Evolutionary conservation across 2,329 filamentous ascomycete species (phyloP).

Genomic region (Ceratocystis alfenasii): DNA sequence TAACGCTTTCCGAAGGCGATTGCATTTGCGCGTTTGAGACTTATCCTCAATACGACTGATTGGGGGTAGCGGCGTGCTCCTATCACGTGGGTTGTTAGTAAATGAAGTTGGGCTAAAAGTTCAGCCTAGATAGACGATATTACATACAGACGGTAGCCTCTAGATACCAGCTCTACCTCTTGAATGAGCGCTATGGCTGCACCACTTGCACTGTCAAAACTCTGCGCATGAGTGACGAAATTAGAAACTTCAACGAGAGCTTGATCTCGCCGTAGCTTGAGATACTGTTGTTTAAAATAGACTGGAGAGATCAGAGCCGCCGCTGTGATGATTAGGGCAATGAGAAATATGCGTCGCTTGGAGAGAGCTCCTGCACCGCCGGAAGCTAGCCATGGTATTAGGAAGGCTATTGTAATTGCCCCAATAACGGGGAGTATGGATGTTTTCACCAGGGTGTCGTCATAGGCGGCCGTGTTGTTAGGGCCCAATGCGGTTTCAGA

Average conservation of each 20-base stretch:
- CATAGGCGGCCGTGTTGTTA: conserved; percentile 26
- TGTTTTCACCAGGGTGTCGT: conserved; percentile 31
- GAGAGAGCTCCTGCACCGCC: conserved; percentile 37
- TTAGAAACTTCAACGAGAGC: conserved; percentile 55
- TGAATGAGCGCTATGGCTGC: conserved; percentile 74
- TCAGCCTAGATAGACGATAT: not conserved
- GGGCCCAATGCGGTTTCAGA: not conserved
- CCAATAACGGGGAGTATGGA: conserved; percentile 47
- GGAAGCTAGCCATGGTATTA: conserved; percentile 58
- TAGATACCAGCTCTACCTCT: conserved; percentile 88
- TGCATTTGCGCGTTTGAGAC: conserved; percentile 64
- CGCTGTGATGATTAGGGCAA: conserved; percentile 37
- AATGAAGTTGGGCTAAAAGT: conserved; percentile 24
- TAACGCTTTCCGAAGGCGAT: conserved; percentile 65
- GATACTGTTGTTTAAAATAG: conserved; percentile 67
- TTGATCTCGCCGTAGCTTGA: conserved; percentile 64
- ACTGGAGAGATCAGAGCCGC: conserved; percentile 50
- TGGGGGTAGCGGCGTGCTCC: conserved; percentile 81
- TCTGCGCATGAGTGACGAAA: conserved; percentile 63
- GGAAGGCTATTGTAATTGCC: conserved; percentile 55
- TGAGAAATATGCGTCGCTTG: conserved; percentile 42
- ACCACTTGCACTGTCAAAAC: conserved; percentile 65
- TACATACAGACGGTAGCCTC: conserved; percentile 71
- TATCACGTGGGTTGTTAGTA: conserved; percentile 29
- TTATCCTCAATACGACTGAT: conserved; percentile 81